Base-by-base conservation (phyloP, 441 rosid genomes). In the Euphorbia celastroides region DNA sequence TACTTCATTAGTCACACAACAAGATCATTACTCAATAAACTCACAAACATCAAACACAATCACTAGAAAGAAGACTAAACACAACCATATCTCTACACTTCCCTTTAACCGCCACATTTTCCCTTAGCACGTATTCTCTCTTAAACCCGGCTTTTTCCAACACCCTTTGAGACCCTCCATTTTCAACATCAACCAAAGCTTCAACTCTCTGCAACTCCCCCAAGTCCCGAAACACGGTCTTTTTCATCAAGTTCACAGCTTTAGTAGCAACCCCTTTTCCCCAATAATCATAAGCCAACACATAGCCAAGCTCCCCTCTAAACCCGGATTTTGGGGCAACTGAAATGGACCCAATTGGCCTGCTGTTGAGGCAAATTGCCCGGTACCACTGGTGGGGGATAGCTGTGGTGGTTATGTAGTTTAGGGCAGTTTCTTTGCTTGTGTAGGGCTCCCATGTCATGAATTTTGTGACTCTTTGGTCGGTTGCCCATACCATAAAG, bases 401-500 rank as follows among this genome's bases (percentile, higher is more conserved):
- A 10, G 71, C 75, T 0, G 5, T 31, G 74, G 67, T 31, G 48
- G 34, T 62, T 28, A 91, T 78, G 67, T 48, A 77, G 17, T 75
- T 61, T n/a, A 86, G 54, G 28, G 67, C 88, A 0, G 72, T 81
- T 69, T 87, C 90, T 77, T 71, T 79, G 80, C 65, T 75, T 0
- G 64, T 76, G 82, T 71, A 83, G 36, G 97, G 82, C 42, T 83
- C 90, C 84, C 87, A 82, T 3, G 74, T 14, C 80, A 88, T 82
- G 59, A 77, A 83, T 14, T 67, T 78, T 26, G 83, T 2, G 26
- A 82, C 89, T 44, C 76, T 69, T 27, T 71, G 66, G 65, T 86
- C 92, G 17, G 74, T 64, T 1, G 78, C 88, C 96, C 90, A 90
- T 1, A 79, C 88, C 93, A 86, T 84, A 82, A 86, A 83, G 62